Evolutionary conservation across 805 yeast genomes (phyloP), one percentile per base, ranked within the genome.

Genomic region (Wickerhamomyces chambardii): DNA sequence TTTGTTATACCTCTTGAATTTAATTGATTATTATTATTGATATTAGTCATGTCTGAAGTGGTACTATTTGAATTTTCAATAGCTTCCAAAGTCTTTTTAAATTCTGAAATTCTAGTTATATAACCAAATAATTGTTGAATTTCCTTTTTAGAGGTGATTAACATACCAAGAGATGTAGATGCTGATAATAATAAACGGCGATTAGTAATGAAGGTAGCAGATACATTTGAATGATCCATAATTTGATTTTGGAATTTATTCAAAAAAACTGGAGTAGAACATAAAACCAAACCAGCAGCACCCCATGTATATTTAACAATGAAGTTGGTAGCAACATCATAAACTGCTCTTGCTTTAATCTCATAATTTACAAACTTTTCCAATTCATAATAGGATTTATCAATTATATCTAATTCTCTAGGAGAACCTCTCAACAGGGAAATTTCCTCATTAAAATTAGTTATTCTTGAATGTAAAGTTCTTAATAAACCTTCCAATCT

Each of bases 261-360:
- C 50, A 77, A 72, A 53, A 89, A 89, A 3, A 87, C 83, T 6
- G 97, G 97, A 4, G 89, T 76, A 3, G 95, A 78, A 58, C 97
- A 89, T 32, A 89, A 66, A 1, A 79, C 73, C 40, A 89, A 68
- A 10, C 97, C 97, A 24, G 92, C 85, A 3, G 96, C 97, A 42
- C 97, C 97, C 89, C 96, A 82, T 33, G 86, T 75, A 58, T 89
- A 89, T 60, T 89, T 89, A 41, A 89, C 89, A 36, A 86, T 77
- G 48, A 87, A 89, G 33, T 82, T 84, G 45, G 90, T 92, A 2
- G 90, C 83, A 45, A 84, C 73, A 51, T 87, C 87, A 58, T 87
- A 90, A 18, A 82, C 56, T 21, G 90, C 79, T 61, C 80, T 69
- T 46, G 84, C 78, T 59, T 83, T 74, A 43, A 82, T 70, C 51